Evolutionary conservation across 1,139 yeast genomes (phyloP).

Genomic region (Kurtzmaniella quercitrusa): DNA sequence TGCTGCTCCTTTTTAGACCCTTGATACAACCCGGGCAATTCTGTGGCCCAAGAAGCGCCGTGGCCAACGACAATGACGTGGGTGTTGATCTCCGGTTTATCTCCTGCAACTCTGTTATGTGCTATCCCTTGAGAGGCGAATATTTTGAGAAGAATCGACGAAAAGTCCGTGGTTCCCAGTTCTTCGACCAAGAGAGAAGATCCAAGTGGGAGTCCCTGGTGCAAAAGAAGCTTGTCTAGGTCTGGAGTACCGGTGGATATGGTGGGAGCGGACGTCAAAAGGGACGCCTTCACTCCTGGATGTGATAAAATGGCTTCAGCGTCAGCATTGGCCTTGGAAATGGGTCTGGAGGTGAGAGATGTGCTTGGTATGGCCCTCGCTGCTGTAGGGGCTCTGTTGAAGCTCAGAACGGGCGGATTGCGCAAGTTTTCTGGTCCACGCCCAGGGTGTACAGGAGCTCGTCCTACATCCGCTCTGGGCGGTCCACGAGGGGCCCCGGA

Average conservation of each 20-base stretch:
- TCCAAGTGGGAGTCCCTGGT: constrained; percentile 85
- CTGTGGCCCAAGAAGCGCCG: constrained; percentile 58
- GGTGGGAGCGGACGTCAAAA: constrained; percentile 68
- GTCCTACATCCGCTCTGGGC: constrained; percentile 8
- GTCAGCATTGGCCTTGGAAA: constrained; percentile 11
- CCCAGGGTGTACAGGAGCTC: neutral
- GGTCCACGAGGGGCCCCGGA: constrained; percentile 20
- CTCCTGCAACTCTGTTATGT: constrained; percentile 50
- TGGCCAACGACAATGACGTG: constrained; percentile 69
- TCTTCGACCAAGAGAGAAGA: constrained; percentile 70
- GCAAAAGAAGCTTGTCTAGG: constrained; percentile 69
- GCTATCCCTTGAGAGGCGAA: constrained; percentile 78
- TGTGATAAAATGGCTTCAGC: constrained; percentile 22
- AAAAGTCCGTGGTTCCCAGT: constrained; percentile 84
- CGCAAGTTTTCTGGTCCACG: neutral
- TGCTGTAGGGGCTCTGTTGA: constrained; percentile 9
- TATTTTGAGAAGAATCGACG: constrained; percentile 64
- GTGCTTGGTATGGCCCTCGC: constrained; percentile 10
- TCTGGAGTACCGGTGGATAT: constrained; percentile 75
- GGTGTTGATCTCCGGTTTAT: constrained; percentile 32
- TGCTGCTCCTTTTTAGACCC: constrained; percentile 68
- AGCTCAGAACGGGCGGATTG: neutral
- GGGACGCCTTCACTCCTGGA: constrained; percentile 71
- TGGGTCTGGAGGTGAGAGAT: constrained; percentile 5
- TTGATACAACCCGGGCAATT: constrained; percentile 75